Conservation (phyloP, 2,329 filamentous ascomycete species). For the Calonectria henricotiae region DNA sequence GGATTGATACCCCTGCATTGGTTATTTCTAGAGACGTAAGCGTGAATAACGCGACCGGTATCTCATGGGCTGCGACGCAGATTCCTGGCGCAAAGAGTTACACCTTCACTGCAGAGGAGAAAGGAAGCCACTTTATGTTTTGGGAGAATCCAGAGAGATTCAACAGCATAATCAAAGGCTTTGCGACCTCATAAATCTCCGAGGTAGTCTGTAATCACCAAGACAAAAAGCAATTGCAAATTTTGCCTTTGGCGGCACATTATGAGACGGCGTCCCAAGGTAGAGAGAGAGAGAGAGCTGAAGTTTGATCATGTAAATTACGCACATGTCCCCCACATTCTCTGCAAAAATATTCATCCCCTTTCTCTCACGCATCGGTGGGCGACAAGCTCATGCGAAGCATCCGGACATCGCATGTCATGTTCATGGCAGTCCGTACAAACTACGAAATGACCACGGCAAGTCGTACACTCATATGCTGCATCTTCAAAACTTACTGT, state of each 20-base stretch:
- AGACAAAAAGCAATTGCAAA: background rate
- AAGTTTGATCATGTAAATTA: background rate
- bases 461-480: background rate
- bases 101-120: background rate
- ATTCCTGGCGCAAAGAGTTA: slow-evolving; percentile 12
- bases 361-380: background rate
- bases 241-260: background rate
- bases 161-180: background rate
- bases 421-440: background rate
- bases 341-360: background rate
- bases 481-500: background rate
- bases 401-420: background rate
- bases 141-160: slow-evolving; percentile 8
- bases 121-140: slow-evolving; percentile 18
- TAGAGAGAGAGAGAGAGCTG: background rate
- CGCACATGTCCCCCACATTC: background rate
- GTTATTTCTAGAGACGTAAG: slow-evolving; percentile 7
- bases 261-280: background rate
- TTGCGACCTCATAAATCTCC: background rate
- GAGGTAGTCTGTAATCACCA: background rate
- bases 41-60: slow-evolving; percentile 6
- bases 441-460: background rate
- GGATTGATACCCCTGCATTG: background rate
- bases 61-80: slow-evolving; percentile 2
- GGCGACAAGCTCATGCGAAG: background rate